phyloP scores from a whole-genome alignment of 352 stramenopile species.

The Phytophthora macrochlamydospora region DNA sequence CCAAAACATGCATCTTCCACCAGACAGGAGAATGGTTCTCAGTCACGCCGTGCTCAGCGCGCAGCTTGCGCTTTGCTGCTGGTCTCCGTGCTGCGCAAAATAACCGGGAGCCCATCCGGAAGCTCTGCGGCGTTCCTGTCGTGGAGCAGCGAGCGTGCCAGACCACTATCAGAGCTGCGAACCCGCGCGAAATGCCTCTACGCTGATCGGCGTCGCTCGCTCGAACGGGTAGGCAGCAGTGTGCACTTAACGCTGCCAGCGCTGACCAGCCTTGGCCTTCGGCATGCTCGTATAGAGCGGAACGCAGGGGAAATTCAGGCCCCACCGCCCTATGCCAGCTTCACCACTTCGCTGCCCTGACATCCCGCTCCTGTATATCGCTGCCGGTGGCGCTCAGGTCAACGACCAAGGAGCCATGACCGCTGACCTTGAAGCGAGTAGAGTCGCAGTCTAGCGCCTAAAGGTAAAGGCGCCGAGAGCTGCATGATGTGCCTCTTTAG shows the following conservation, averaged over 20 bases:
- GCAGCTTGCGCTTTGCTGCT: no score
- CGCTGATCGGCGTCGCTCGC: not conserved
- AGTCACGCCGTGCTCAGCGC: no score
- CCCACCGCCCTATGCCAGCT: not conserved
- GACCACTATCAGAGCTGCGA: no score
- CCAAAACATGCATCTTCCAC: not conserved
- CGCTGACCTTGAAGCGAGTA: slow-evolving; percentile 15
- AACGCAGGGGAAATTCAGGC: not conserved
- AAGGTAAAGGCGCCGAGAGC: slow-evolving; percentile 23
- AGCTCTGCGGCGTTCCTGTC: not conserved
- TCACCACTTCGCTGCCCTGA: not conserved
- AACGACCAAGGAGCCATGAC: slow-evolving; percentile 3
- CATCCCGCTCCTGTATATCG: not conserved
- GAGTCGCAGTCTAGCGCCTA: slow-evolving; percentile 16
- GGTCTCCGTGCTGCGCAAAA: no score
- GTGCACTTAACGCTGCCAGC: no score
- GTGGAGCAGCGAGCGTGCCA: not conserved
- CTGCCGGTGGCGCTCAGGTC: not conserved
- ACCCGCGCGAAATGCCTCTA: not conserved
- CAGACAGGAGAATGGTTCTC: not conserved
- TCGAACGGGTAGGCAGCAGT: not conserved
- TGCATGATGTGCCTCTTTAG: slow-evolving; percentile 16
- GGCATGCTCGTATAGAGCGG: not conserved
- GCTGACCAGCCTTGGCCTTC: not conserved
- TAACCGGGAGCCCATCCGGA: no score